Evolutionary conservation across 225 moss, liverwort and hornwort species (phyloP), one percentile per base, ranked within the genome.

Genomic region (Lunularia cruciata): DNA sequence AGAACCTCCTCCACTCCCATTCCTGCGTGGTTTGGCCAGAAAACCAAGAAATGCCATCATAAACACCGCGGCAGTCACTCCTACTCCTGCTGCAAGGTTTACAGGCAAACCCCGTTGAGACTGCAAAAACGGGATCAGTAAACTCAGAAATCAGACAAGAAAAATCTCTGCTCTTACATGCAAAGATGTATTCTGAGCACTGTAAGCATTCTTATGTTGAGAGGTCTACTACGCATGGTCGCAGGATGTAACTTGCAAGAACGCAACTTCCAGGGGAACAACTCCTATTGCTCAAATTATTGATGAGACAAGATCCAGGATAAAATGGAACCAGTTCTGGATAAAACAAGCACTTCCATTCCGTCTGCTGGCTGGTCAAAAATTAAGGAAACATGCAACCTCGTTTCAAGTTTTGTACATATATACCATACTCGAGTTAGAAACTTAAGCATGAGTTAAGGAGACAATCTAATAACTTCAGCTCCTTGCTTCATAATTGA

Each of bases 21-120:
- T 65, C 48, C 65, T 65, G 38, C 87, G 80, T 66, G 96, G 96
- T 76, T 96, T 96, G 46, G 86, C 86, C 78, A 92, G 67, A 72
- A 92, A 96, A 38, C 96, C 96, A 49, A 96, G 90, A 37, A 84
- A 77, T 49, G 87, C 86, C 96, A 96, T 96, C 82, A 90, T 70
- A 23, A 92, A 45, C 38, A 88, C 92, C 61, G 90, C 92, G 22
- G 90, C 92, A 23, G 92, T 85, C 26, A 96, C 65, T 61, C 88
- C 90, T 38, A 86, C 86, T 78, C 90, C 96, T 37, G 87, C 92
- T 73, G 85, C 92, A 69, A 92, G 82, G 73, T 90, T 90, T 69
- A 89, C 77, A 60, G 92, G 96, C 72, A 89, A 25, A 75, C 86
- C 89, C 77, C 83, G 79, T 74, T 68, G 74, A 75, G 78, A 78